phyloP scores from a whole-genome alignment of 2,329 filamentous ascomycete genomes.

The Diaporthe sp. region DNA sequence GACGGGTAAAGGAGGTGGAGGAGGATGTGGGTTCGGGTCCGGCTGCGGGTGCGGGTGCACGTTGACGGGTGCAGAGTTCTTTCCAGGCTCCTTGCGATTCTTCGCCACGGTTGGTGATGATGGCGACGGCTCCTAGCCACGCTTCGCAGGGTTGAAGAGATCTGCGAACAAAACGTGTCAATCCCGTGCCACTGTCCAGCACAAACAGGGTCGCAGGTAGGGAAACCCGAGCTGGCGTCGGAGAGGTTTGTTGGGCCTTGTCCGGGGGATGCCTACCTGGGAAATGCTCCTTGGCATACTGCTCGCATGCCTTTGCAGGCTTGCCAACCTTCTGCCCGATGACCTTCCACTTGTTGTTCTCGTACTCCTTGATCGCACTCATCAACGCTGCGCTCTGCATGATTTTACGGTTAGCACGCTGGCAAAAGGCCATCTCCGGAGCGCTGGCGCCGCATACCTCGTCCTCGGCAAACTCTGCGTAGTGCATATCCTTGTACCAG shows the following conservation, averaged over 20 bases:
- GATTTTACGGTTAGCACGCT: constrained; percentile 18
- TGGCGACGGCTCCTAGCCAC: constrained; percentile 46
- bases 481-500: constrained; percentile 99
- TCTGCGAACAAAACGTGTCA: constrained; percentile 45
- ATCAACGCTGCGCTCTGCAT: constrained; percentile 81
- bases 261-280: constrained; percentile 55
- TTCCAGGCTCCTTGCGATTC: not conserved
- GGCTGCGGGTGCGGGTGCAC: not conserved
- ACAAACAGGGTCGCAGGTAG: not conserved
- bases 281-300: constrained; percentile 97
- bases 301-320: constrained; percentile 85
- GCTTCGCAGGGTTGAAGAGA: constrained; percentile 55
- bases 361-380: constrained; percentile 97
- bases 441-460: constrained; percentile 72
- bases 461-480: constrained; percentile 97
- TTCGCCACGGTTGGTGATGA: not conserved
- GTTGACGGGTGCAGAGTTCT: not conserved
- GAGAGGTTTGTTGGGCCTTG: not conserved
- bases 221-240: not conserved
- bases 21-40: not conserved
- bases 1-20: not conserved
- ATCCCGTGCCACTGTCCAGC: not conserved
- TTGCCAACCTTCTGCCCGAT: constrained; percentile 98
- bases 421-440: not conserved
- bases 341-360: constrained; percentile 98